Base-by-base conservation (phyloP, 768 basidiomycete species). In the Mycena haematopus region DNA sequence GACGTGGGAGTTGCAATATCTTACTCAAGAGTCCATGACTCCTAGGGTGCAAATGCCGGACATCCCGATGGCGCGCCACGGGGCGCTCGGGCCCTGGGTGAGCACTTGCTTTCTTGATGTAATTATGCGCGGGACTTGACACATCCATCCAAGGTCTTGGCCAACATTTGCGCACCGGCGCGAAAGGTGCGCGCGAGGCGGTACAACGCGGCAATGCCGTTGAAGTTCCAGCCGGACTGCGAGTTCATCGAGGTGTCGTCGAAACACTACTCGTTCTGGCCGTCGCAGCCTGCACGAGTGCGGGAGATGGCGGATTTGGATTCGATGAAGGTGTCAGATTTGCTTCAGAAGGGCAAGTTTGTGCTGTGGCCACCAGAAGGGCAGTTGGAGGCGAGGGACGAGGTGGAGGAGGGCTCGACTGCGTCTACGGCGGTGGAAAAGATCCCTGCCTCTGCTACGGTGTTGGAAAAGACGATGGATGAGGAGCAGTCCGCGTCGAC, bases 51-150 rank as follows among this genome's bases (percentile, higher is more conserved):
- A 80, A 5, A 31, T 78, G 54, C 74, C 82, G 40, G 69, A 73
- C 6, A 86, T 91, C 58, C 75, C 85, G 14, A 69, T 74, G 56
- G 81, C 82, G 21, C 79, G 82, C 46, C 90, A 90, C 69, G 75
- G 72, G 17, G 67, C 69, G 45, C 70, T 90, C 40, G 82, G 79
- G 14, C 81, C 81, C 61, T 85, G 83, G 86, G 90, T 89, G 70
- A 35, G 50, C 50, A 11, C 25, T 24, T 31, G n/a, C 15, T 38
- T 33, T n/a, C n/a, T 9, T 17, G 19, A n/a, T 42, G 10, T 19
- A 2, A 13, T 5, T 13, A 42, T 3, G 14, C 36, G 17, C 22
- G 22, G 13, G 22, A 50, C 22, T 36, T 31, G 29, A 31, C 29
- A 5, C 9, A 31, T 1, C 11, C 59, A 38, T 35, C 42, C 38